Conservation (phyloP, 2,329 filamentous ascomycete genomes). For the Thelonectria blattea region DNA sequence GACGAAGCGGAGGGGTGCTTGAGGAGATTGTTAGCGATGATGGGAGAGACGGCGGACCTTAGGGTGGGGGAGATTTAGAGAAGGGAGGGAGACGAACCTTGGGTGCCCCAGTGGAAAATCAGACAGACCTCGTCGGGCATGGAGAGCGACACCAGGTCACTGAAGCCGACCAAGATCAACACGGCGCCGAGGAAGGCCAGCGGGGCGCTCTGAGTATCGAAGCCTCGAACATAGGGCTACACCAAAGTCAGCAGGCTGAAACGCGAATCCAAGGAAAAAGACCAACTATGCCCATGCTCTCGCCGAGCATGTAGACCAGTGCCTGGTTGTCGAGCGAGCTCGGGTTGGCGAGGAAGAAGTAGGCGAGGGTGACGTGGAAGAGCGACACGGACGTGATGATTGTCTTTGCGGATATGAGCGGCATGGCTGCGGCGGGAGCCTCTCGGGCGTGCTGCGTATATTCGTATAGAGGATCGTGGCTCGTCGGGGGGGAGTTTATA, state of each 20-base stretch:
- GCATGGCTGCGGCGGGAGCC: constrained; percentile 62
- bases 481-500: neutral
- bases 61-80: constrained; percentile 4
- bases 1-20: constrained; percentile 68
- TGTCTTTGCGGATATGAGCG: constrained; percentile 77
- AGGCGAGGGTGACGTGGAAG: constrained; percentile 83
- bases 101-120: constrained; percentile 69
- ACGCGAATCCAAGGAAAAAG: neutral
- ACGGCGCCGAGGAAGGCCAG: constrained; percentile 76
- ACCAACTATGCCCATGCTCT: constrained; percentile 80
- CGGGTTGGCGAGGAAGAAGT: constrained; percentile 81
- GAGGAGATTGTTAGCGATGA: constrained; percentile 32
- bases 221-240: constrained; percentile 62
- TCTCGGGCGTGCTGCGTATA: neutral
- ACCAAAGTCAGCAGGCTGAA: too few species aligned
- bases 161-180: constrained; percentile 65
- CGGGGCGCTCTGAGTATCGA: constrained; percentile 72
- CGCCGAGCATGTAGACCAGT: constrained; percentile 80
- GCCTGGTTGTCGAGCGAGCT: constrained; percentile 76
- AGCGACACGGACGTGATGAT: constrained; percentile 83
- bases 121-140: constrained; percentile 70
- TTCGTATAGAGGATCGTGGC: neutral
- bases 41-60: constrained; percentile 41
- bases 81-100: constrained; percentile 54
- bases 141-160: constrained; percentile 70